A percentile compares a stretch with the other conserved stretches of the same genome.
phyloP scores from a whole-genome alignment of 805 yeast genomes.

The Barnettozyma salicaria region DNA sequence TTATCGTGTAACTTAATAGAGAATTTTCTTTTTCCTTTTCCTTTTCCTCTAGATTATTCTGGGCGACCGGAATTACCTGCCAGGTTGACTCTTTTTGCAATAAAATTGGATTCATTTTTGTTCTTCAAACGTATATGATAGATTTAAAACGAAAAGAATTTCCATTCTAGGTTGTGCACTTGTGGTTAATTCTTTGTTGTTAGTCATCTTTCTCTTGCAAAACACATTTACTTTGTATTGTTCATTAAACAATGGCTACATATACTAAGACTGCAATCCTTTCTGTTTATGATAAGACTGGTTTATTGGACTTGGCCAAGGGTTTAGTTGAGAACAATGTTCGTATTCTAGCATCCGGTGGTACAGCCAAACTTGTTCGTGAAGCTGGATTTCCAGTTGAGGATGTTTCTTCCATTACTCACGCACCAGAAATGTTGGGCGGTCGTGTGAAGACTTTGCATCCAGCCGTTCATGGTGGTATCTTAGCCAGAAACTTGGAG shows the following conservation, averaged over 20 bases:
- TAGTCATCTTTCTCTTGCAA: conserved; percentile 2
- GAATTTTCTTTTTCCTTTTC: no score
- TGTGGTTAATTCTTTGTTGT: neutral
- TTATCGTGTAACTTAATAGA: no score
- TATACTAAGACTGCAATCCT: conserved; percentile 83
- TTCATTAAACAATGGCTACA: conserved; percentile 20
- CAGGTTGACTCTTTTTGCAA: conserved; percentile 11
- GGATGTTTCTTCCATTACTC: conserved; percentile 90
- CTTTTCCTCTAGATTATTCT: neutral
- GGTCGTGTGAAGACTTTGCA: conserved; percentile 98
- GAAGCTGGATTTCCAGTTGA: conserved; percentile 98
- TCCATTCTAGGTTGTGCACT: conserved; percentile 5
- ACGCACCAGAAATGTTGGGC: conserved; percentile 98
- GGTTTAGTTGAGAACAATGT: conserved; percentile 86
- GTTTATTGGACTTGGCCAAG: conserved; percentile 90
- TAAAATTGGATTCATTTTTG: conserved; percentile 11
- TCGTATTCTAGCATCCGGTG: conserved; percentile 93
- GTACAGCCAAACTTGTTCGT: conserved; percentile 89
- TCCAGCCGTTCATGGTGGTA: conserved; percentile 98
- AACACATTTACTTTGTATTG: neutral
- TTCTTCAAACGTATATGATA: neutral
- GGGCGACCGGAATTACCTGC: neutral
- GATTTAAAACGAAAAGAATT: neutral
- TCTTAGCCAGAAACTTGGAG: conserved; percentile 88
- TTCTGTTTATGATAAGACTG: conserved; percentile 97